A percentile compares a stretch with the other conserved stretches of the same genome.
These are phyloP conservation scores for Cicer pinnatifidum DNA, from an alignment of 306 rosid species.

Conservation along the genomic window DNA sequence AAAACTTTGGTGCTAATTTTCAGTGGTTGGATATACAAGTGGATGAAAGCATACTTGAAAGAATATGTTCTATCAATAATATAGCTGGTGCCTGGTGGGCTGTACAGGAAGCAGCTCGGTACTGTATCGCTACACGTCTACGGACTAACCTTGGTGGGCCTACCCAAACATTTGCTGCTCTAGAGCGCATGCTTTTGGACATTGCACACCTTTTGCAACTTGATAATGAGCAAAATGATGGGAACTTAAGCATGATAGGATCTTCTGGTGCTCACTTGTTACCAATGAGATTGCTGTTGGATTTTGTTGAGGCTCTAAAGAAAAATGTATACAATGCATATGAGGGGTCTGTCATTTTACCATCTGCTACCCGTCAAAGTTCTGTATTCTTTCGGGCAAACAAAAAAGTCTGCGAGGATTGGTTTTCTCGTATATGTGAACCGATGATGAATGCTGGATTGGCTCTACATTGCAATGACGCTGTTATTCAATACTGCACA, in stretches of 20 bases:
- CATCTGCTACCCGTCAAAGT: slow-evolving; percentile 78
- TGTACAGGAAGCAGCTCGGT: slow-evolving; percentile 90
- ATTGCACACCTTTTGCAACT: slow-evolving; percentile 82
- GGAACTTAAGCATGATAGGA: slow-evolving; percentile 89
- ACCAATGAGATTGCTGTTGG: slow-evolving; percentile 88
- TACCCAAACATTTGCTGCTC: slow-evolving; percentile 93
- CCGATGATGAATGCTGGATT: slow-evolving; percentile 98
- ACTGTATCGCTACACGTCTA: slow-evolving; percentile 81
- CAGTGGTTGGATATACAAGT: slow-evolving; percentile 74
- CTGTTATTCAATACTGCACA: slow-evolving; percentile 83
- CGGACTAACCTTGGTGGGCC: slow-evolving; percentile 98
- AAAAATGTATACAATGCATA: slow-evolving; percentile 95
- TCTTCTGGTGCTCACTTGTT: slow-evolving; percentile 92
- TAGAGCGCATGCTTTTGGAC: slow-evolving; percentile 95
- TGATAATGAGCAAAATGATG: slow-evolving; percentile 86
- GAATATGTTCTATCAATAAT: slow-evolving; percentile 73
- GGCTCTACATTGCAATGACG: slow-evolving; percentile 88
- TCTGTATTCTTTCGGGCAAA: slow-evolving; percentile 92
- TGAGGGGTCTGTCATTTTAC: slow-evolving; percentile 88
- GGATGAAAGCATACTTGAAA: slow-evolving; percentile 76
- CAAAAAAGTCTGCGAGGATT: slow-evolving; percentile 96
- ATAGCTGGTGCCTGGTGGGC: slow-evolving; percentile 99
- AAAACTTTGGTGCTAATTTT: slow-evolving; percentile 55
- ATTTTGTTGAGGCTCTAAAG: slow-evolving; percentile 92
- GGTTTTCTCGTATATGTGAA: slow-evolving; percentile 99